Conservation (phyloP, 768 basidiomycete species). For the Tubosaeta sp. region DNA sequence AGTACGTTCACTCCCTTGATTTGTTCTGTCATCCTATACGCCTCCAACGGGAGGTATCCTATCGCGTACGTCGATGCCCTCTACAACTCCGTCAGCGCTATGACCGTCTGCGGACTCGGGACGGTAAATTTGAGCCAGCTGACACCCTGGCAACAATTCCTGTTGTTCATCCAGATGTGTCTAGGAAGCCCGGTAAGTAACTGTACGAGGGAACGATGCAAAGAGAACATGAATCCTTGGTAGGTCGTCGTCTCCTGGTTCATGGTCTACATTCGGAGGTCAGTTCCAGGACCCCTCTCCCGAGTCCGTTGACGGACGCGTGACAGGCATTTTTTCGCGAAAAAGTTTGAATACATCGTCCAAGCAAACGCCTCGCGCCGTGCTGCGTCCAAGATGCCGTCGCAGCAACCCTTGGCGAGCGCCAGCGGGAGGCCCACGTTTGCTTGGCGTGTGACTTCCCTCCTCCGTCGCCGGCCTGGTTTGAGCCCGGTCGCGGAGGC, state of each 20-base stretch:
- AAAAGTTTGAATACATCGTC: slow-evolving; percentile 60
- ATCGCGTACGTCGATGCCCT: slow-evolving; percentile 75
- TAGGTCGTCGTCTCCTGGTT: slow-evolving; percentile 80
- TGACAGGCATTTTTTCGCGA: slow-evolving; percentile 63
- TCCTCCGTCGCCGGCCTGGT: slow-evolving; percentile 30
- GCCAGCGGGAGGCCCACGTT: slow-evolving; percentile 17
- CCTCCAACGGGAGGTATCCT: slow-evolving; percentile 67
- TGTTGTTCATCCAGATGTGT: slow-evolving; percentile 77
- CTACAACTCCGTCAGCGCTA: slow-evolving; percentile 72
- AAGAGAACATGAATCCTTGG: not conserved
- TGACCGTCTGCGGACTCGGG: slow-evolving; percentile 74
- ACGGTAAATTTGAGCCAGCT: slow-evolving; percentile 66
- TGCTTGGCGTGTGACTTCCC: slow-evolving; percentile 28
- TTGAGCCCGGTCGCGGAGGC: slow-evolving; percentile 26
- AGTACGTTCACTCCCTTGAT: slow-evolving; percentile 79
- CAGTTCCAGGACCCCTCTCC: not conserved
- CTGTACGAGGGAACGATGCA: not conserved
- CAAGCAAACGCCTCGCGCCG: slow-evolving; percentile 37
- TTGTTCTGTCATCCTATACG: slow-evolving; percentile 77
- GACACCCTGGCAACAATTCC: slow-evolving; percentile 64
- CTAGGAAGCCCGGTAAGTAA: slow-evolving; percentile 67
- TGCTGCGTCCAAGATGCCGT: slow-evolving; percentile 17
- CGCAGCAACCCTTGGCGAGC: slow-evolving; percentile 18
- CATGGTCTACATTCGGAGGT: slow-evolving; percentile 77
- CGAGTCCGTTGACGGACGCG: not conserved